Evolutionary conservation across 2,329 filamentous ascomycete species (phyloP).

Genomic region (Trichothecium sympodiale): DNA sequence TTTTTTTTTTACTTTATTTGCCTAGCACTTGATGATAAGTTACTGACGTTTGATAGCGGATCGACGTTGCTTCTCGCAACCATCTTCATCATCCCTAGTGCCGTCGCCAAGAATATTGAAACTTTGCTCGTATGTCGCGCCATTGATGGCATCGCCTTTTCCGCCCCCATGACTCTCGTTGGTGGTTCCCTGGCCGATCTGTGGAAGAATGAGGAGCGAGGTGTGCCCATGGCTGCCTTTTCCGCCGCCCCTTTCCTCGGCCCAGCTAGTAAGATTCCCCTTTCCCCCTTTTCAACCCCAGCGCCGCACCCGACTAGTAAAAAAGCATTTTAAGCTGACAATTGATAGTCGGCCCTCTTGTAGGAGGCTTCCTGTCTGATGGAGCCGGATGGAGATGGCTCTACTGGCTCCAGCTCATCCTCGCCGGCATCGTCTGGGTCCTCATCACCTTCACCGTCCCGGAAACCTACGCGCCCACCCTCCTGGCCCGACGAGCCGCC

Average conservation of each 20-base stretch:
- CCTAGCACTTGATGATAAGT: neutral
- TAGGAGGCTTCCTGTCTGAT: conserved; percentile 66
- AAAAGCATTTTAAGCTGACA: neutral
- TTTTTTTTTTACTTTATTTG: too few relatives aligned
- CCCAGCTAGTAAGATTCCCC: conserved; percentile 44
- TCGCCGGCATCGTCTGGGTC: conserved; percentile 58
- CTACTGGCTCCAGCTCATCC: conserved; percentile 78
- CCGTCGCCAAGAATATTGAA: conserved; percentile 62
- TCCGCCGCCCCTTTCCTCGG: conserved; percentile 74
- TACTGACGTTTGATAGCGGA: conserved; percentile 16
- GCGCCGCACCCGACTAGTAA: neutral
- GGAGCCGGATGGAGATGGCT: conserved; percentile 69
- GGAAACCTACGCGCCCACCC: conserved; percentile 75
- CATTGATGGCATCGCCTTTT: conserved; percentile 76
- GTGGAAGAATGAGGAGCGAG: conserved; percentile 76
- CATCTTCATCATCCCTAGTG: conserved; percentile 71
- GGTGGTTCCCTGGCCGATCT: conserved; percentile 74
- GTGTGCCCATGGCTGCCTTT: conserved; percentile 80
- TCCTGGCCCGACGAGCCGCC: conserved; percentile 59
- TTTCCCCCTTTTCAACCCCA: conserved; percentile 1
- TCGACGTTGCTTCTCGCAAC: conserved; percentile 59
- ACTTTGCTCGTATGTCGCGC: conserved; percentile 67
- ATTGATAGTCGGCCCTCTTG: conserved; percentile 50
- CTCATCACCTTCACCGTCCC: conserved; percentile 81
- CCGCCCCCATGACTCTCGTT: conserved; percentile 76